Evolutionary conservation across 805 yeast genomes (phyloP), one percentile per base, ranked within the genome.

Genomic region (Debaryomyces maramus): DNA sequence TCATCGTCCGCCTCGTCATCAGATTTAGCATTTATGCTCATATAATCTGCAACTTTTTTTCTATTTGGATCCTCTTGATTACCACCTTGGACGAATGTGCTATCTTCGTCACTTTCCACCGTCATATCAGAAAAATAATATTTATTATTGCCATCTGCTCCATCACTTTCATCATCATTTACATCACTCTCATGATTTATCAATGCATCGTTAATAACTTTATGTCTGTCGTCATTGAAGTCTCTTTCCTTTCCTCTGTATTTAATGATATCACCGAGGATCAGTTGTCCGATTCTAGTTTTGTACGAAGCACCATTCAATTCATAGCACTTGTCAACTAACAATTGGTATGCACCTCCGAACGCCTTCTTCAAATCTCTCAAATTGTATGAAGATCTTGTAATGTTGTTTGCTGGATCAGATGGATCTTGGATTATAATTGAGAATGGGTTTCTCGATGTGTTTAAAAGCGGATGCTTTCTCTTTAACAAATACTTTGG

Each of bases 401-500:
- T 81, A 34, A 91, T 83, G 58, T 91, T 91, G 55, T 91, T 91
- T n/a, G 67, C 47, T 2, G 81, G 68, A 54, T 90, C 97, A 35
- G 84, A 82, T 1, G 98, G 98, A 56, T 91, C 98, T 60, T 85
- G 91, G 21, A 91, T 85, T 1, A 88, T 83, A 28, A 89, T 61
- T 1, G 85, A 61, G 56, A 81, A 87, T 26, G 78, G 72, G 32
- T 72, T 73, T 39, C 81, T 73, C 16, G 65, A 55, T 31, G 81
- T 66, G 36, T 74, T 70, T 46, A 85, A 54, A 27, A 64, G 72
- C 4, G 77, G 77, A 56, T 80, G 70, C 8, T 65, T 55, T n/a
- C 65, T 56, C 55, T 88, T 89, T 34, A 71, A 61, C 41, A 85
- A 53, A 53, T 87, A 89, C 41, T 81, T 79, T 13, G 78, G 74